phyloP scores from a whole-genome alignment of 164 flowering plant genomes.

The Litsea cubeba region DNA sequence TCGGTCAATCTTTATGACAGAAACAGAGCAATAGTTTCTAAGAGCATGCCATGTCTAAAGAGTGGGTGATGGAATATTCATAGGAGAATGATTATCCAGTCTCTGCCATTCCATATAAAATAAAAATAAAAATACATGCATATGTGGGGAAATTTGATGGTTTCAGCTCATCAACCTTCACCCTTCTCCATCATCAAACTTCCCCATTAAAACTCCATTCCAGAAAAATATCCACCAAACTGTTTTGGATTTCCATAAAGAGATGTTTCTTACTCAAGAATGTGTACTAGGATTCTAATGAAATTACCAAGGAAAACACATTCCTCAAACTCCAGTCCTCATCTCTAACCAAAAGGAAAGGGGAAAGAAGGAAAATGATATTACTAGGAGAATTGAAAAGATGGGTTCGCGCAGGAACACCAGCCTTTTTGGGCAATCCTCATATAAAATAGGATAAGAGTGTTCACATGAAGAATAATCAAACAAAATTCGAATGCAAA shows the following conservation, averaged over 20 bases:
- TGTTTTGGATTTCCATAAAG: background rate
- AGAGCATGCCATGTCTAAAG: too few relatives aligned
- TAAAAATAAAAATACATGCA: too few relatives aligned
- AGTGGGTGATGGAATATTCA: background rate
- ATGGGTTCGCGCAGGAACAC: conserved; percentile 9
- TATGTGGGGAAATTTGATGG: too few relatives aligned
- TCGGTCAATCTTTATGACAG: too few relatives aligned
- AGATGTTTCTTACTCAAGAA: background rate
- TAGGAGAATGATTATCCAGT: background rate
- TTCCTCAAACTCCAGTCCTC: background rate
- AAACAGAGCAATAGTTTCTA: too few relatives aligned
- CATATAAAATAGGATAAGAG: too few relatives aligned
- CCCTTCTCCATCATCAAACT: background rate
- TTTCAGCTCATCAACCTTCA: background rate
- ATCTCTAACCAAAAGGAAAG: background rate
- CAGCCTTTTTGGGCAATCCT: conserved; percentile 10
- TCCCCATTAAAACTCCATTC: background rate
- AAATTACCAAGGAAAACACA: background rate
- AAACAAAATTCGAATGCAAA: too few relatives aligned
- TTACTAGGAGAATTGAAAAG: background rate
- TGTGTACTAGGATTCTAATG: background rate
- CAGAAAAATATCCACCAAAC: too few relatives aligned
- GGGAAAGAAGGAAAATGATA: background rate
- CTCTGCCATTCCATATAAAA: too few relatives aligned
- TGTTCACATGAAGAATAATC: too few relatives aligned